Conservation (phyloP, 257 asterid species). For the Eucommia ulmoides region DNA sequence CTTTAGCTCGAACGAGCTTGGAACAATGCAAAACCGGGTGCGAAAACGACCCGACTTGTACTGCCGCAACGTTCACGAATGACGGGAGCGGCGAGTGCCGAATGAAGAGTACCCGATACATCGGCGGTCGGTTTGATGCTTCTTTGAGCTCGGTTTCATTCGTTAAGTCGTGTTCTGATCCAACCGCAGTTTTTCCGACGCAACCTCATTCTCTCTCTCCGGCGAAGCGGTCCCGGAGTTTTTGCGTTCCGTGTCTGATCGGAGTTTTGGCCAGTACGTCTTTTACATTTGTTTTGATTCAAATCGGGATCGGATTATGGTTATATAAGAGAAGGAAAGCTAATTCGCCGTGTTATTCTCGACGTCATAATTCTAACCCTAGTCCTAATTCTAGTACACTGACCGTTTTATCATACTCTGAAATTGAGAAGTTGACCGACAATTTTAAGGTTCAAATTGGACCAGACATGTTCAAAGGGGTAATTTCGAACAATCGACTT, state of each 20-base stretch:
- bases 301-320: conserved; percentile 17
- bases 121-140: conserved; percentile 25
- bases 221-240: neutral
- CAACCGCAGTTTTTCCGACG: conserved; percentile 17
- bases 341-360: conserved; percentile 7
- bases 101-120: conserved; percentile 20
- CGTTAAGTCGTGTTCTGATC: conserved; percentile 27
- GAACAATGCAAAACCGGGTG: conserved; percentile 19
- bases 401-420: conserved; percentile 19
- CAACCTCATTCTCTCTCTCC: no score
- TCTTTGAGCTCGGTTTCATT: conserved; percentile 22
- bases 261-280: conserved; percentile 17
- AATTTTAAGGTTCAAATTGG: conserved; percentile 29
- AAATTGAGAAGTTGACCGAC: conserved; percentile 22
- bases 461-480: conserved; percentile 20
- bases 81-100: conserved; percentile 21
- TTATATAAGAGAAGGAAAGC: conserved; percentile 19
- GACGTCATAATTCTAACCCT: no score
- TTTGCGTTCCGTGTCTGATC: conserved; percentile 22
- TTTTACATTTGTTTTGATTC: conserved; percentile 15
- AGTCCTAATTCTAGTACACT: conserved; percentile 18
- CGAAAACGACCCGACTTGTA: conserved; percentile 23
- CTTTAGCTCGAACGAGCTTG: conserved; percentile 13
- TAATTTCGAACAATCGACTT: conserved; percentile 14
- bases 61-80: conserved; percentile 28